phyloP scores from a whole-genome alignment of 2,329 filamentous ascomycete species.

The Colletotrichum brevisporum region DNA sequence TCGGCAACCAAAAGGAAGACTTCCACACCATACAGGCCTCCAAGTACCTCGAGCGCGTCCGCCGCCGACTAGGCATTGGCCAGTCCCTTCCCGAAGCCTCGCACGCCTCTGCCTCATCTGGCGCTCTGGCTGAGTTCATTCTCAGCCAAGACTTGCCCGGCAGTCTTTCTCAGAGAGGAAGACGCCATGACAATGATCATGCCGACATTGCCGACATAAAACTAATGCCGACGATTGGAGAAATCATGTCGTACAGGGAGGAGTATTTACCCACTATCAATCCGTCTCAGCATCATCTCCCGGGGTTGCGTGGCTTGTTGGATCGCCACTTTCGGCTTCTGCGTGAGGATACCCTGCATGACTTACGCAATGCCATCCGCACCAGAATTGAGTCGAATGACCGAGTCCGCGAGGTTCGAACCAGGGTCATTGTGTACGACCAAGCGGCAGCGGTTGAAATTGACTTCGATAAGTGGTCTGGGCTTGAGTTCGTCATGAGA shows the following conservation, averaged over 20 bases:
- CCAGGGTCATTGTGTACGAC: conserved; percentile 19
- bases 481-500: conserved; percentile 59
- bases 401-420: conserved; percentile 49
- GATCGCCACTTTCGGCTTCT: conserved; percentile 70
- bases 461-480: conserved; percentile 53
- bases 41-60: conserved; percentile 51
- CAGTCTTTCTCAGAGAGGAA: conserved; percentile 47
- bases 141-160: conserved; percentile 52
- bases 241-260: conserved; percentile 57
- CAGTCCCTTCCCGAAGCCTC: conserved; percentile 39
- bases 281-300: conserved; percentile 49
- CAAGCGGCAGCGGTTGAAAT: conserved; percentile 45
- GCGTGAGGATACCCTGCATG: conserved; percentile 68
- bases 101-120: conserved; percentile 27
- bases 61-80: conserved; percentile 49
- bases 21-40: conserved; percentile 48
- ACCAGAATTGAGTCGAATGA: conserved; percentile 42
- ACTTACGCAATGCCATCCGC: conserved; percentile 62
- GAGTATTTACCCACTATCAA: conserved; percentile 62
- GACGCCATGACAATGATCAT: conserved; percentile 66
- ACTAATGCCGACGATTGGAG: conserved; percentile 63
- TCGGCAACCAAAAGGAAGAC: conserved; percentile 38
- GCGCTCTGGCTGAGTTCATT: conserved; percentile 46
- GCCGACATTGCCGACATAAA: conserved; percentile 60
- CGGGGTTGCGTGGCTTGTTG: conserved; percentile 61